These are phyloP conservation scores for Phlebiopsis flavidoalba DNA, from an alignment of 768 basidiomycete genomes.

Conservation along the genomic window DNA sequence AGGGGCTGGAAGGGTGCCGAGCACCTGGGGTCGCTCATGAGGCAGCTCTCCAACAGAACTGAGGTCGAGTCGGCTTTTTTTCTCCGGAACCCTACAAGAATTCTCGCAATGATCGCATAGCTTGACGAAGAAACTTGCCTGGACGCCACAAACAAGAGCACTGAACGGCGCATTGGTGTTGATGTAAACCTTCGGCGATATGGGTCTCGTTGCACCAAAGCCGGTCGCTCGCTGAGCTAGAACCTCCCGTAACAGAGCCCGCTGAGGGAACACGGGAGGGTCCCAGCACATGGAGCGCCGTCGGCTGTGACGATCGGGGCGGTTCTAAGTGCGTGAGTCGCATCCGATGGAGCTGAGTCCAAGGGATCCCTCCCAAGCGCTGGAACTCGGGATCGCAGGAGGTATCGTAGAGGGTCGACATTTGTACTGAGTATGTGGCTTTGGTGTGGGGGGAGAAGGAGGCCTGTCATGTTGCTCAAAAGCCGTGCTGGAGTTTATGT, in stretches of 20 bases:
- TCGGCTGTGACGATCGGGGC: constrained; percentile 9
- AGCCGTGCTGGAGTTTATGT: too few species aligned
- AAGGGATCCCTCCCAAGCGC: neutral
- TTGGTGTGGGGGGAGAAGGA: too few species aligned
- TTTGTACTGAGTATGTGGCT: too few species aligned
- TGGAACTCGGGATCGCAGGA: constrained; percentile 3
- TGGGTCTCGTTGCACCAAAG: neutral
- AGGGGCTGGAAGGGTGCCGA: constrained; percentile 48
- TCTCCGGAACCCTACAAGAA: constrained; percentile 50
- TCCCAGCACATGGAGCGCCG: neutral
- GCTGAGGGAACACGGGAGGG: neutral
- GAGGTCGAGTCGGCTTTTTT: constrained; percentile 69
- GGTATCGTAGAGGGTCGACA: too few species aligned
- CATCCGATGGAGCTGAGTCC: neutral
- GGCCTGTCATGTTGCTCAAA: too few species aligned
- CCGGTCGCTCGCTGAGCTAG: neutral
- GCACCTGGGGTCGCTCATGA: constrained; percentile 43
- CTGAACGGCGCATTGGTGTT: constrained; percentile 57
- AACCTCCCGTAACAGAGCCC: constrained; percentile 9
- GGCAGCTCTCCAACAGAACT: constrained; percentile 59
- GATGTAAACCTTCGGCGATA: constrained; percentile 4
- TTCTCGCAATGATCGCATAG: too few species aligned
- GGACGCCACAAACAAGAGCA: constrained; percentile 65
- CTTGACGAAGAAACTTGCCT: constrained; percentile 19
- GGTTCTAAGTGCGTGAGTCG: constrained; percentile 1